A percentile compares a stretch with the other conserved stretches of the same genome.
Conservation (phyloP, 352 stramenopile species). For the Blastocystis sp. region DNA sequence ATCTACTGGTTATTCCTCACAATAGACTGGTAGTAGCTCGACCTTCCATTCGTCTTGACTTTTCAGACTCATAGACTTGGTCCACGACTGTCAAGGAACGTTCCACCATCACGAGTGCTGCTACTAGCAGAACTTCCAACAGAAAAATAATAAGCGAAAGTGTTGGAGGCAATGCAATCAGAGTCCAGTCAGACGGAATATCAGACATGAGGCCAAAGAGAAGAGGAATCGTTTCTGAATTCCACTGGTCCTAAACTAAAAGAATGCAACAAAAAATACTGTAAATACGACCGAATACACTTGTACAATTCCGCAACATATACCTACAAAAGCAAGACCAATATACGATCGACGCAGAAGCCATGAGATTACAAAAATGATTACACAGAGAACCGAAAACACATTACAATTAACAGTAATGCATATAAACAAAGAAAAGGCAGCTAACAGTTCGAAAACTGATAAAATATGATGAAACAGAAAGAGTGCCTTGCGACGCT, state of each 20-base stretch:
- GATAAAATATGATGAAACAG: neutral
- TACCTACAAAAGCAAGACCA: neutral
- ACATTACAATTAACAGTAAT: neutral
- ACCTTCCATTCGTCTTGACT: neutral
- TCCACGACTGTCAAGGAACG: neutral
- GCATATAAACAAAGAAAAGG: neutral
- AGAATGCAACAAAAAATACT: neutral
- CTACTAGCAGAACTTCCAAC: neutral
- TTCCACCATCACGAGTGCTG: neutral
- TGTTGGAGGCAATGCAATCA: neutral
- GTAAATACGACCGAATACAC: neutral
- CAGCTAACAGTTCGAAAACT: neutral
- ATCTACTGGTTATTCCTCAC: neutral
- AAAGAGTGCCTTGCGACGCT: neutral
- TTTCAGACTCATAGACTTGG: neutral
- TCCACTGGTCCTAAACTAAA: neutral
- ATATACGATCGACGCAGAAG: neutral
- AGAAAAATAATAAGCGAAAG: neutral
- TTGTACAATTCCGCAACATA: neutral
- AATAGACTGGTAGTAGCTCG: neutral
- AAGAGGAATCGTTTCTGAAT: neutral
- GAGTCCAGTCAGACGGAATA: neutral
- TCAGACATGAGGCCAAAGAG: neutral
- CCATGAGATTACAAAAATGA: neutral
- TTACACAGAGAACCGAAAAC: neutral